phyloP scores from a whole-genome alignment of 495 filamentous ascomycete species.

The Talaromyces wortmannii region DNA sequence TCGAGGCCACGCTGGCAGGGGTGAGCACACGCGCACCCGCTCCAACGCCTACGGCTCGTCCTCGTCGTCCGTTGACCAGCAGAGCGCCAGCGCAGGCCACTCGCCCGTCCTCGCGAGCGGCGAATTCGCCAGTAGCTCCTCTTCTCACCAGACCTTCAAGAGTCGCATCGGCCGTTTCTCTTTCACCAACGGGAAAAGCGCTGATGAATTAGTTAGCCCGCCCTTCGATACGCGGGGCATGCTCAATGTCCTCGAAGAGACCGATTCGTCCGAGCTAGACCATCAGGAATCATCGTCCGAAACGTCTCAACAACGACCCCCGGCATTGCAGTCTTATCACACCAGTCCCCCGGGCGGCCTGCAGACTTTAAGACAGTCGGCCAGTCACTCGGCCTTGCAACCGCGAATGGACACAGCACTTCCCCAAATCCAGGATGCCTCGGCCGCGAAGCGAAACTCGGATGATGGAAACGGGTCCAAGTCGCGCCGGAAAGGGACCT shows the following conservation, averaged over 20 bases:
- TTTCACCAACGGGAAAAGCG: slow-evolving; percentile 49
- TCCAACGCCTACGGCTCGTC: slow-evolving; percentile 48
- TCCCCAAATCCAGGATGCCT: slow-evolving; percentile 32
- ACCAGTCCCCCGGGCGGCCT: slow-evolving; percentile 50
- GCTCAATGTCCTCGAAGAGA: slow-evolving; percentile 57
- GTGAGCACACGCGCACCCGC: slow-evolving; percentile 40
- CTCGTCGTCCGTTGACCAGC: slow-evolving; percentile 38
- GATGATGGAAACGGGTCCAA: slow-evolving; percentile 67
- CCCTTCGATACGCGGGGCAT: slow-evolving; percentile 65
- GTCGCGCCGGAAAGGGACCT: slow-evolving; percentile 82
- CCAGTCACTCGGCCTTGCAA: slow-evolving; percentile 63
- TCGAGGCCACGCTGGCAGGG: slow-evolving; percentile 33
- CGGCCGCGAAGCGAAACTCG: slow-evolving; percentile 71
- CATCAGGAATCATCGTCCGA: slow-evolving; percentile 22
- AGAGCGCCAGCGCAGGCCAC: slow-evolving; percentile 26
- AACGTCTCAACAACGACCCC: slow-evolving; percentile 34
- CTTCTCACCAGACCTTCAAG: slow-evolving; percentile 21
- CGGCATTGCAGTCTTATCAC: slow-evolving; percentile 47
- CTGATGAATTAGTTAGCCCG: slow-evolving; percentile 65
- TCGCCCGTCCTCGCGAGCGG: slow-evolving; percentile 38
- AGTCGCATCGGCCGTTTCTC: slow-evolving; percentile 37
- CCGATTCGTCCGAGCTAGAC: slow-evolving; percentile 39
- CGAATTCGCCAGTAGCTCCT: slow-evolving; percentile 24
- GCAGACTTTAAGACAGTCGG: slow-evolving; percentile 63
- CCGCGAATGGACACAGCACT: slow-evolving; percentile 51